Percentiles rank a stretch among this genome's conserved stretches.
Evolutionary conservation across 495 filamentous ascomycete genomes (phyloP).

Genomic region (Stereocaulon alpinum): DNA sequence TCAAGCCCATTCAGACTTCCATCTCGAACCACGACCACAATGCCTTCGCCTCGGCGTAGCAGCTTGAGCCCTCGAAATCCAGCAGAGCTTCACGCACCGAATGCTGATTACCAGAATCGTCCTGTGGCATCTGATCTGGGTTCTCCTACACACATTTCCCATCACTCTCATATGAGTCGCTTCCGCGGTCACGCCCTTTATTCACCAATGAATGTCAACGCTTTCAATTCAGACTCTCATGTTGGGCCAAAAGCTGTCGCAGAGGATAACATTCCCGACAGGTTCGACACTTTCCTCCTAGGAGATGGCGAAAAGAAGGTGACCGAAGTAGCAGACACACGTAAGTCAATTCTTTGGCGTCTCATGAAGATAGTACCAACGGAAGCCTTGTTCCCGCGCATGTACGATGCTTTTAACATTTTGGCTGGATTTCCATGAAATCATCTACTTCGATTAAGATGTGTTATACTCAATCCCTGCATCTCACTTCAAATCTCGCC

Average conservation of each 20-base stretch:
- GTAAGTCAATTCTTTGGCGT: constrained; percentile 40
- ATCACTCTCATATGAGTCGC: neutral
- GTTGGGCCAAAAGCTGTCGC: neutral
- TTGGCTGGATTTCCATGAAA: no score
- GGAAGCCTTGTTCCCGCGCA: no score
- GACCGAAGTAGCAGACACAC: constrained; percentile 71
- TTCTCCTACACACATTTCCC: neutral
- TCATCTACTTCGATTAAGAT: neutral
- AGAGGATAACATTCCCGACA: constrained; percentile 30
- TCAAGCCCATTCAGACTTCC: neutral
- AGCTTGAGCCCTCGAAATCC: neutral
- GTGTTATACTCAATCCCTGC: no score
- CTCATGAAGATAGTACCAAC: no score
- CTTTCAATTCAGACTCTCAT: neutral
- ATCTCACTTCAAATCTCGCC: neutral
- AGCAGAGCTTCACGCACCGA: neutral
- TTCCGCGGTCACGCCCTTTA: no score
- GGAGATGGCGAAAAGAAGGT: constrained; percentile 86
- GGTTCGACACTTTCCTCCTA: constrained; percentile 87
- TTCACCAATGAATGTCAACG: constrained; percentile 2
- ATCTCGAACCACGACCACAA: no score
- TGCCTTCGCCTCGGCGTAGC: neutral
- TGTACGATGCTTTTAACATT: no score
- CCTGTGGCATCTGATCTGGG: neutral
- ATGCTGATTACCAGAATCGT: neutral